Percentiles rank a stretch among this genome's conserved stretches.
Evolutionary conservation across 495 filamentous ascomycete species (phyloP).

Genomic region (Delitschia confertaspora): DNA sequence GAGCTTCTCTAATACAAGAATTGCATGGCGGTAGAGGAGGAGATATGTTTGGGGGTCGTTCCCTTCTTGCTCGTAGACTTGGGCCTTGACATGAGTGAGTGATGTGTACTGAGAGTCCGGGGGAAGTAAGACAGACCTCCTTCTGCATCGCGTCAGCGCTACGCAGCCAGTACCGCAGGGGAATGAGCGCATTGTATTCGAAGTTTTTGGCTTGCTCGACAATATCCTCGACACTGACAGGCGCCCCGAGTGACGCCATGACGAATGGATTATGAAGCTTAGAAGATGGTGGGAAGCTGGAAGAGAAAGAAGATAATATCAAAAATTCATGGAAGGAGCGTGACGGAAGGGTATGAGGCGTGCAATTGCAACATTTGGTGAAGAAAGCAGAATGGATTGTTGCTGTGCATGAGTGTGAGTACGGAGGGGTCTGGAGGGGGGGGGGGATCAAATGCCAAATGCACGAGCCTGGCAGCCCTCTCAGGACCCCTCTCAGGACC

Average conservation of each 20-base stretch:
- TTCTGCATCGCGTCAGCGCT: conserved; percentile 67
- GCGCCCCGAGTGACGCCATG: conserved; percentile 31
- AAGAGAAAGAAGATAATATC: too few species aligned
- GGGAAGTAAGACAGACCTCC: conserved; percentile 48
- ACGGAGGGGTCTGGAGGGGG: too few species aligned
- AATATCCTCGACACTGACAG: conserved; percentile 67
- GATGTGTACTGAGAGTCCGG: conserved; percentile 1
- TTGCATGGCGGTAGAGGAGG: conserved; percentile 71
- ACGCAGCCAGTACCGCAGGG: conserved; percentile 71
- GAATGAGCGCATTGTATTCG: conserved; percentile 65
- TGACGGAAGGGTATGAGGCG: too few species aligned
- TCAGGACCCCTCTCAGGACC: too few species aligned
- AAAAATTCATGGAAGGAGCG: too few species aligned
- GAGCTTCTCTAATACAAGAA: conserved; percentile 44
- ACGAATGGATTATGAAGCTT: neutral
- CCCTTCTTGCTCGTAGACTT: conserved; percentile 75
- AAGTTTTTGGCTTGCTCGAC: conserved; percentile 61
- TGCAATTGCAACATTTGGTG: too few species aligned
- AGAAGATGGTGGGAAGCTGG: too few species aligned
- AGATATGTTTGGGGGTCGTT: conserved; percentile 82
- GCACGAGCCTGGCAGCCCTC: too few species aligned
- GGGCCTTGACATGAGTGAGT: conserved; percentile 55
- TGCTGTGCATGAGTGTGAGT: too few species aligned
- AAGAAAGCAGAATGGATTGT: too few species aligned
- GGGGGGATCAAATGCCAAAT: too few species aligned